Evolutionary conservation across 352 stramenopile genomes (phyloP).

Genomic region (Phytophthora melonis): DNA sequence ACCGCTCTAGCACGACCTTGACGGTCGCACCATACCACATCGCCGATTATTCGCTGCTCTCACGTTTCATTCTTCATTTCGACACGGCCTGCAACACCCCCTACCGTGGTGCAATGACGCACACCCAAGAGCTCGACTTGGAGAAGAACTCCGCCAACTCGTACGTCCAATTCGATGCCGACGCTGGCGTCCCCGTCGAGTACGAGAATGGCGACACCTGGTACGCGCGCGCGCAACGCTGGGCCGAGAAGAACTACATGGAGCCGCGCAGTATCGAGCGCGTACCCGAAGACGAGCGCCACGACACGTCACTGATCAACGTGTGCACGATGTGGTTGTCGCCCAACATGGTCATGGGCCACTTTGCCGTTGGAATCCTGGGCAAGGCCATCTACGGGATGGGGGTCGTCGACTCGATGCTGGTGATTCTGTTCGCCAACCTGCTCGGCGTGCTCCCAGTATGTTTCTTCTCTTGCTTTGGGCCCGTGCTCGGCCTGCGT

Average conservation of each 20-base stretch:
- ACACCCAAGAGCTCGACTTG: slow-evolving; percentile 29
- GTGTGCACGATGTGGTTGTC: slow-evolving; percentile 40
- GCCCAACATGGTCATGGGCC: slow-evolving; percentile 39
- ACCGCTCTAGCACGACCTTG: no score
- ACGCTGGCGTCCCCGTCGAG: slow-evolving; percentile 30
- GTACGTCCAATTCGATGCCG: slow-evolving; percentile 30
- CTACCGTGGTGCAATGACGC: no score
- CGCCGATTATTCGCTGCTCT: slow-evolving; percentile 8
- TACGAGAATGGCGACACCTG: slow-evolving; percentile 37
- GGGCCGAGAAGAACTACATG: slow-evolving; percentile 42
- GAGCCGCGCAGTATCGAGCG: slow-evolving; percentile 39
- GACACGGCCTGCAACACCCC: no score
- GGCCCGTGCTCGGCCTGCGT: slow-evolving; percentile 26
- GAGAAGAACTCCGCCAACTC: slow-evolving; percentile 37
- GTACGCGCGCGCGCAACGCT: slow-evolving; percentile 32
- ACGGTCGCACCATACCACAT: slow-evolving; percentile 6
- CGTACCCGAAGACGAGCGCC: slow-evolving; percentile 30
- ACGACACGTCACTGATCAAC: slow-evolving; percentile 29
- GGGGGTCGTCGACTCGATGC: slow-evolving; percentile 33
- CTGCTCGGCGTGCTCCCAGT: slow-evolving; percentile 21
- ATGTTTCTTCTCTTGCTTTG: slow-evolving; percentile 33
- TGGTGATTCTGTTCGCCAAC: slow-evolving; percentile 36
- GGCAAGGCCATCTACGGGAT: slow-evolving; percentile 24
- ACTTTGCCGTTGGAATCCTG: slow-evolving; percentile 30
- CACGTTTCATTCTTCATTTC: no score